Evolutionary conservation across 768 basidiomycete species (phyloP).

Genomic region (Lentinula lateritia): DNA sequence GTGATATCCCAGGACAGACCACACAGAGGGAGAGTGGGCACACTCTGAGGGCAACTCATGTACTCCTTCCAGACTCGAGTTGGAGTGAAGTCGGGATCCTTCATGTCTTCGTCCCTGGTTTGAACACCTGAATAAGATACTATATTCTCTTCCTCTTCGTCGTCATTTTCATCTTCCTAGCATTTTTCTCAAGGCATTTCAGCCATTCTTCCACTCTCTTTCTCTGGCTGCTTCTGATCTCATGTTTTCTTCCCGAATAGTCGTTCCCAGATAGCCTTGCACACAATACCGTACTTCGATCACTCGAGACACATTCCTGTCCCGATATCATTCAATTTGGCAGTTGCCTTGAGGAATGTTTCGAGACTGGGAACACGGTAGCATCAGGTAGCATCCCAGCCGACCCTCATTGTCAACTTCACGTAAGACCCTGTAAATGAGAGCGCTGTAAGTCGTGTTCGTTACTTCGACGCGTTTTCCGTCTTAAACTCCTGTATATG

Average conservation of each 20-base stretch:
- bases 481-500: constrained; percentile 7
- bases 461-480: constrained; percentile 12
- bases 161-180: constrained; percentile 14
- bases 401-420: not conserved
- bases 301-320: constrained; percentile 13
- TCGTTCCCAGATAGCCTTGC: constrained; percentile 26
- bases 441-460: constrained; percentile 11
- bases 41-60: constrained; percentile 19
- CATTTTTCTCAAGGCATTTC: constrained; percentile 14
- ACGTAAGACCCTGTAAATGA: not conserved
- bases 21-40: constrained; percentile 20
- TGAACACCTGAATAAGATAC: constrained; percentile 25
- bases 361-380: not conserved
- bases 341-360: not conserved
- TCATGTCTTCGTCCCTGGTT: constrained; percentile 18
- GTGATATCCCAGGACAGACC: constrained; percentile 31
- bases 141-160: constrained; percentile 9
- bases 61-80: constrained; percentile 34
- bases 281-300: constrained; percentile 20
- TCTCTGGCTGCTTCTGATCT: constrained; percentile 21
- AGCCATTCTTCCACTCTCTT: constrained; percentile 26
- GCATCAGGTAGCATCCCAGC: not conserved
- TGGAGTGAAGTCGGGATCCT: constrained; percentile 19
- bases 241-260: constrained; percentile 14
- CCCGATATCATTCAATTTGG: not conserved